A percentile compares a stretch with the other conserved stretches of the same genome.
Evolutionary conservation across 805 yeast genomes (phyloP).

Genomic region (Hanseniaspora lachancei): DNA sequence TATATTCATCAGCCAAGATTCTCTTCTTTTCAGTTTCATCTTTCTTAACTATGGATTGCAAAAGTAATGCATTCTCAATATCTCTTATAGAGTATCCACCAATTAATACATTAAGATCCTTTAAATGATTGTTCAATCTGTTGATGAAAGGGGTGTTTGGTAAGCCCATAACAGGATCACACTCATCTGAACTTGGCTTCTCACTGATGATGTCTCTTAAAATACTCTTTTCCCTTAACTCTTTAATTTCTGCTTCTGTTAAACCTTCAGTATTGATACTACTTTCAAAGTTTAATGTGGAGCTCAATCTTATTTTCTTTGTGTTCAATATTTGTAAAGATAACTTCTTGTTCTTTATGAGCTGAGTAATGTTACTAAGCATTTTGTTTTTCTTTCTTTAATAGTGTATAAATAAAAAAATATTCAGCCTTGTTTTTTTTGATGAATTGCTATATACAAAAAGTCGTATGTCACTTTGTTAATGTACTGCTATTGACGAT

Average conservation of each 20-base stretch:
- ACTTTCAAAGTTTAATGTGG: background rate
- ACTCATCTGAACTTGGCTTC: slow-evolving; percentile 20
- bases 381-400: background rate
- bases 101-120: slow-evolving; percentile 52
- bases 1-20: background rate
- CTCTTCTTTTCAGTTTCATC: slow-evolving; percentile 28
- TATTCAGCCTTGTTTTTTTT: no score
- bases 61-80: slow-evolving; percentile 61
- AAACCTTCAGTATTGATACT: background rate
- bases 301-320: background rate
- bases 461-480: no score
- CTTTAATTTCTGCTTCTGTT: background rate
- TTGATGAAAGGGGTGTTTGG: slow-evolving; percentile 50
- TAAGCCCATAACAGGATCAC: slow-evolving; percentile 80
- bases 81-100: slow-evolving; percentile 47
- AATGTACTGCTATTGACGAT: no score
- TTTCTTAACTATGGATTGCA: slow-evolving; percentile 25
- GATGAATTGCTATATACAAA: no score
- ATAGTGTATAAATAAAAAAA: no score
- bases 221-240: slow-evolving; percentile 5
- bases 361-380: background rate
- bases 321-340: background rate
- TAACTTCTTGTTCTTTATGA: background rate
- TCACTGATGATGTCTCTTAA: slow-evolving; percentile 7
- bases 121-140: slow-evolving; percentile 52